These are phyloP conservation scores for Syzygium grande DNA, from an alignment of 345 rosid species.

Conservation along the genomic window DNA sequence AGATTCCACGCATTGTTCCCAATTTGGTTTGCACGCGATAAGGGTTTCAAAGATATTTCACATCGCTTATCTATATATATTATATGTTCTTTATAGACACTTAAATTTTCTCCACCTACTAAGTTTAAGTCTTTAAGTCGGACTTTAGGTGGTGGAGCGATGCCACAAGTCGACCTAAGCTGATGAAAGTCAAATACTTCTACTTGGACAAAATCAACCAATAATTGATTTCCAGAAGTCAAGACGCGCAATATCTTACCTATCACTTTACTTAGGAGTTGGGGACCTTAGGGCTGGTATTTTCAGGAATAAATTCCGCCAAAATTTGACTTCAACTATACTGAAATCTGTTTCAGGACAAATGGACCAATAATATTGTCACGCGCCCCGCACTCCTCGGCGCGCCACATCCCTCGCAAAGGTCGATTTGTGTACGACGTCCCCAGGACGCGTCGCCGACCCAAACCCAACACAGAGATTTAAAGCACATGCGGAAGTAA, in stretches of 20 bases:
- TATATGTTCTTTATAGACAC: neutral
- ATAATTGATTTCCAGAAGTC: neutral
- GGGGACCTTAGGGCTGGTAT: neutral
- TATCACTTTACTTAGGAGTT: neutral
- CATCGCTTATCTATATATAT: neutral
- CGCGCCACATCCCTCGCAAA: too few relatives aligned
- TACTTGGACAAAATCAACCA: neutral
- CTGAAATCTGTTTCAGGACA: neutral
- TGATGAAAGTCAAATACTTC: neutral
- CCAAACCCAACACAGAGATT: too few relatives aligned
- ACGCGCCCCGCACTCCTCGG: too few relatives aligned
- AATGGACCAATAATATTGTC: neutral
- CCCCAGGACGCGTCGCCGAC: too few relatives aligned
- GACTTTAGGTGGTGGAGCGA: too few relatives aligned
- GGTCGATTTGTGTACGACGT: too few relatives aligned
- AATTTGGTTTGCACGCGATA: neutral
- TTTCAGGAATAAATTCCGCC: neutral
- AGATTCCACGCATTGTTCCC: neutral
- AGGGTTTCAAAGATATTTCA: accelerated
- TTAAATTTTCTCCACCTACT: neutral
- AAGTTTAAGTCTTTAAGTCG: too few relatives aligned
- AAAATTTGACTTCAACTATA: neutral
- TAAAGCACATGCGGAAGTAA: too few relatives aligned
- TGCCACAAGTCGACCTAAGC: neutral
- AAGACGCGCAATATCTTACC: neutral